Base-by-base conservation (phyloP, 768 basidiomycete genomes). In the Podaxis carcinomalis region DNA sequence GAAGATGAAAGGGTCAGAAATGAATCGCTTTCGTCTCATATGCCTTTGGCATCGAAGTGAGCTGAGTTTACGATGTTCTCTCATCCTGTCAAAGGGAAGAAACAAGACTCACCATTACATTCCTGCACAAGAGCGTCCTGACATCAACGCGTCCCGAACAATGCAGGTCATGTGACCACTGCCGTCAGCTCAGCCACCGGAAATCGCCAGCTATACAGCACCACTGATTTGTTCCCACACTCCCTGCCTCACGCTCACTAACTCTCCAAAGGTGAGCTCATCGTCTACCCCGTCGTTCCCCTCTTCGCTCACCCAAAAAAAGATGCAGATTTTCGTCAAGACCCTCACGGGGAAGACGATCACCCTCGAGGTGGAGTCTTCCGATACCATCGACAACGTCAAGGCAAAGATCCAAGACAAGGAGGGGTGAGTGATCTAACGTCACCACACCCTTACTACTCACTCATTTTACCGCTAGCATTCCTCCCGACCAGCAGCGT, bases 361-460 rank as follows among this genome's bases (percentile, higher is more conserved):
- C 87, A 95, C 94, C 82, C 90, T 96, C 63, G 95, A 97, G 88
- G 93, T 95, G 76, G 93, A 95, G 84, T 93, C 92, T 71, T 92
- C 90, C 64, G 93, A 95, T 82, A 95, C 93, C 70, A 93, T 95
- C 78, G 93, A 95, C 82, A 94, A 94, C 73, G 93, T 95, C 74
- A 95, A 95, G 81, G 87, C 81, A 68, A 83, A 82, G 74, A 83
- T 83, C 68, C 80, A 83, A 70, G 80, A 82, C 68, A 82, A 83
- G 73, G 80, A 83, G 74, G 82, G 82, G 82, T 82, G 59, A 56
- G 79, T 68, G 13, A 14, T 27, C 36, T 40, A 56, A 51, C 16
- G 19, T 42, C 27, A 19, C 27, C 50, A 27, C 46, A n/a, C 51
- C 53, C 51, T 42, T 21, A 50, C 51, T 59, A 21, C 59, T 62